phyloP scores from a whole-genome alignment of 1,284 basidiomycete genomes.

The Wolfiporia cocos region DNA sequence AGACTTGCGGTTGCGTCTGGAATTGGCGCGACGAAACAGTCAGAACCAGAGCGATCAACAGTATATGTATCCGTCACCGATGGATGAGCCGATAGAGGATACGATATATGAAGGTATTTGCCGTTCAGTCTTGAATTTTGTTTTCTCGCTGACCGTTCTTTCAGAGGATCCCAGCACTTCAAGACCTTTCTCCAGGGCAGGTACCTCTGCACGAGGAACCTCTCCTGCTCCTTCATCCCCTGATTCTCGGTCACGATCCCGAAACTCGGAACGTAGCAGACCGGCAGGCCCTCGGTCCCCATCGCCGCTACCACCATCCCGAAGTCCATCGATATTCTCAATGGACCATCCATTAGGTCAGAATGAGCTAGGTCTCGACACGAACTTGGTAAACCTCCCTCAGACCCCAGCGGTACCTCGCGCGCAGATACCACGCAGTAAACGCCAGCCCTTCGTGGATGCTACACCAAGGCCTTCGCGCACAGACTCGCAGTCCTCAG shows the following conservation, averaged over 20 bases:
- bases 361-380: too few species aligned
- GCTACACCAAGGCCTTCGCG: constrained; percentile 38
- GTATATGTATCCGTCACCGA: constrained; percentile 28
- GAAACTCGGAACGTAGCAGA: constrained; percentile 45
- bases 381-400: constrained; percentile 27
- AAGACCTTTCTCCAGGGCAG: too few species aligned
- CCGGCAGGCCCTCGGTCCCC: constrained; percentile 67
- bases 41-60: constrained; percentile 58
- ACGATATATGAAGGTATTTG: constrained; percentile 68
- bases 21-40: constrained; percentile 77
- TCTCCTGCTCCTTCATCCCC: constrained; percentile 27
- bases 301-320: constrained; percentile 51
- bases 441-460: constrained; percentile 55
- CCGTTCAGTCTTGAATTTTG: not conserved
- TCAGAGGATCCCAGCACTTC: constrained; percentile 53
- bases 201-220: constrained; percentile 7
- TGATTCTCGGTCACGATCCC: constrained; percentile 34
- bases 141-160: constrained; percentile 3
- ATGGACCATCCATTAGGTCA: constrained; percentile 18
- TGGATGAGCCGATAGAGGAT: constrained; percentile 45
- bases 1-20: constrained; percentile 67
- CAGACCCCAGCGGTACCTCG: constrained; percentile 23
- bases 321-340: constrained; percentile 17
- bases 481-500: constrained; percentile 13
- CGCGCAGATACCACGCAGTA: constrained; percentile 59